Evolutionary conservation across 805 yeast species (phyloP), one percentile per base, ranked within the genome.

Genomic region (Saccharomyces kudriavzevii): DNA sequence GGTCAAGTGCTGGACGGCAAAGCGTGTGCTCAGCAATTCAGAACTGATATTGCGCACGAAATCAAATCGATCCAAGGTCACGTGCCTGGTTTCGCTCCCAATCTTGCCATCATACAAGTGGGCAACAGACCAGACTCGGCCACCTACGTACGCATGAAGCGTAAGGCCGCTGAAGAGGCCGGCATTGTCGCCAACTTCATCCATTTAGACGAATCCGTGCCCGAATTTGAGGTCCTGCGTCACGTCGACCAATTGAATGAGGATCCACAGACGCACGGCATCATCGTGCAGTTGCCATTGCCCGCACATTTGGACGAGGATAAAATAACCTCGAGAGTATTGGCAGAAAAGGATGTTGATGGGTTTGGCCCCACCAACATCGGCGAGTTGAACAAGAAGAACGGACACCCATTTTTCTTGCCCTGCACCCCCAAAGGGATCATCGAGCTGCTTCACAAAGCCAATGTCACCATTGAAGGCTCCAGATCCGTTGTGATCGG

Each of bases 391-490:
- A 81, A 91, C 61, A 89, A 90, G 71, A 83, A 87, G 60, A 89
- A 89, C 51, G 97, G 97, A 24, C 67, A 74, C 40, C 96, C 97
- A 30, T 72, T 75, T 56, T 91, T 89, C 71, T 77, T 85, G 59
- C 98, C 99, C 35, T 92, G 98, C 74, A 92, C 99, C 28, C 99
- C 99, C 52, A 83, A 85, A 72, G 99, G 99, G 54, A 82, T 90
- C 63, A 84, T 92, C 76, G 86, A 83, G 64, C 74, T 92, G 64
- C 77, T 92, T 64, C 81, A 85, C 61, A 78, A 84, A 58, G 80
- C 88, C 49, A 82, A 85, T 8, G 81, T 89, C 26, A 71, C 74
- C 30, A 73, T 90, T 54, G 69, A 80, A n/a, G 97, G 97, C 53
- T 81, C 88, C 62, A 79, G 79, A 57, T 96, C 95, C 20, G 96